A percentile compares a stretch with the other conserved stretches of the same genome.
Evolutionary conservation across 495 filamentous ascomycete species (phyloP).

Genomic region (Cercophora samala): DNA sequence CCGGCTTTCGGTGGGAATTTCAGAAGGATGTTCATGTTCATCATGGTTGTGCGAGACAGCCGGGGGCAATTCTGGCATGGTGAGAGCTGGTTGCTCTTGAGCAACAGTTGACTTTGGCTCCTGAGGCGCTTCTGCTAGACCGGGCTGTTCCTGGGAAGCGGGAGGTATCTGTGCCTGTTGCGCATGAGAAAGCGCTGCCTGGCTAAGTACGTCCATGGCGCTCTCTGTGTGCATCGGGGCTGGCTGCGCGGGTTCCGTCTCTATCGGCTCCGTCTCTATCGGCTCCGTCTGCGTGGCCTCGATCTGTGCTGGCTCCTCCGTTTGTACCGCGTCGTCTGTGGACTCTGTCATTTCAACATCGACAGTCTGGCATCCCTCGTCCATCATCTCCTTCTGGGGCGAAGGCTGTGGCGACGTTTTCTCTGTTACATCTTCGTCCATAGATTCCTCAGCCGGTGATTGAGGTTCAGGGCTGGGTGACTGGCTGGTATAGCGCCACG

Average conservation of each 20-base stretch:
- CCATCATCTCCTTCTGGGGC: conserved; percentile 34
- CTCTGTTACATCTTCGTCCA: conserved; percentile 35
- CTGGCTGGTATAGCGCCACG: conserved; percentile 69
- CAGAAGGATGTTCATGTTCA: not conserved
- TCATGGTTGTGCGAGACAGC: not conserved
- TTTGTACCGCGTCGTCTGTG: not conserved
- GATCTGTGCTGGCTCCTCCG: not conserved
- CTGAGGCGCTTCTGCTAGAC: not conserved
- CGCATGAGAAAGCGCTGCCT: not conserved
- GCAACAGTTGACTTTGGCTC: not conserved
- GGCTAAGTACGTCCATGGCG: not conserved
- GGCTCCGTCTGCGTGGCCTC: not conserved
- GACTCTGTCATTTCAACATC: conserved; percentile 33
- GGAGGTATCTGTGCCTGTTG: not conserved
- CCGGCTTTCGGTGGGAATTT: not conserved
- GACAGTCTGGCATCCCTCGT: conserved; percentile 49
- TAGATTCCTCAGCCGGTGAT: conserved; percentile 25
- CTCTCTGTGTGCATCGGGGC: not conserved
- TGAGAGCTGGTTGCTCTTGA: not conserved
- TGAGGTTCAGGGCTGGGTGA: conserved; percentile 60
- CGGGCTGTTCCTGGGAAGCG: not conserved
- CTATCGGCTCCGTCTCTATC: not conserved
- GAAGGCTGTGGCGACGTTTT: conserved; percentile 21
- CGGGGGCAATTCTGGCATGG: not conserved
- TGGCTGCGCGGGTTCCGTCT: not conserved